phyloP scores from a whole-genome alignment of 2,329 filamentous ascomycete species.

The Lasiodiplodia sp. region DNA sequence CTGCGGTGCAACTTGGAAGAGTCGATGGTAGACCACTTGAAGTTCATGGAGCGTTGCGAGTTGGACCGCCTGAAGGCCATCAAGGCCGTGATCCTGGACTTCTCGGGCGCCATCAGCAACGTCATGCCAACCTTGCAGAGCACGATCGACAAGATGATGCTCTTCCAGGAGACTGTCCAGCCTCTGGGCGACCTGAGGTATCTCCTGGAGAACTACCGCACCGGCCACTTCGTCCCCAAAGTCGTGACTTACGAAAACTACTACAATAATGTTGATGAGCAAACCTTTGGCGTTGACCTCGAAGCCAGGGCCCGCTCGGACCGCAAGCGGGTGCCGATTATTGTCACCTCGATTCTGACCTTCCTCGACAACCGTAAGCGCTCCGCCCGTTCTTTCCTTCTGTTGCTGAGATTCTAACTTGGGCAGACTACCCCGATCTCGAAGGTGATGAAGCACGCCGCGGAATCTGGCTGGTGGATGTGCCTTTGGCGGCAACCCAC shows the following conservation, averaged over 20 bases:
- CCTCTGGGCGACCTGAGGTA: constrained; percentile 89
- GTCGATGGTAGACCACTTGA: constrained; percentile 88
- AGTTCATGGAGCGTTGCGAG: constrained; percentile 97
- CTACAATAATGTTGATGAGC: constrained; percentile 96
- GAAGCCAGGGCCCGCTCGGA: constrained; percentile 92
- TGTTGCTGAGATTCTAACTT: constrained; percentile 26
- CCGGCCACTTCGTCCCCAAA: constrained; percentile 87
- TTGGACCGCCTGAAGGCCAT: constrained; percentile 95
- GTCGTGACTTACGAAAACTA: constrained; percentile 98
- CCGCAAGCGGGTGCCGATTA: constrained; percentile 90
- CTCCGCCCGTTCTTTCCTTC: neutral
- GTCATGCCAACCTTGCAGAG: constrained; percentile 96
- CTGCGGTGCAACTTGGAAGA: constrained; percentile 95
- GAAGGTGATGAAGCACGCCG: constrained; percentile 94
- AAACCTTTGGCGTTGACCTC: constrained; percentile 98
- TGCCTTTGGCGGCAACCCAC: constrained; percentile 84
- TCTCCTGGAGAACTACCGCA: constrained; percentile 94
- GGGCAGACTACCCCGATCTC: constrained; percentile 83
- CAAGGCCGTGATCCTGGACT: constrained; percentile 97
- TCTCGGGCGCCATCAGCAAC: constrained; percentile 96
- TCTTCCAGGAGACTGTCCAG: constrained; percentile 99
- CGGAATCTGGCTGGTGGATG: constrained; percentile 92
- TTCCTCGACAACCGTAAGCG: constrained; percentile 83
- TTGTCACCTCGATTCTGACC: constrained; percentile 91
- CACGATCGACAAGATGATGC: constrained; percentile 97